Base-by-base conservation (phyloP, 306 rosid species). In the Styphnolobium japonicum region DNA sequence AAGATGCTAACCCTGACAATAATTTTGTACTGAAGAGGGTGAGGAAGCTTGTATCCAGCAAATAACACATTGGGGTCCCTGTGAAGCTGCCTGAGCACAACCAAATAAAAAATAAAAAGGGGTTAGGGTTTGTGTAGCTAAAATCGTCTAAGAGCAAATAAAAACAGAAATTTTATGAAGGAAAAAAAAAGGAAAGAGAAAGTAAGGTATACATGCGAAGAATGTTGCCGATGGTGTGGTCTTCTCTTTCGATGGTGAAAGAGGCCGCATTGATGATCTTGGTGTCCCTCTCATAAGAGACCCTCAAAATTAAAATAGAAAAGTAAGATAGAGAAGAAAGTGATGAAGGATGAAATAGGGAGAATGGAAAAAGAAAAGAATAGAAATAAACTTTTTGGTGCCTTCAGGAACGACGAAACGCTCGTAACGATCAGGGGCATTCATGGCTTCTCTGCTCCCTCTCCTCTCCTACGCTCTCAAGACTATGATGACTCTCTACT, bases 321-420 rank as follows among this genome's bases (percentile, higher is more conserved):
- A 45, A 19, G 23, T 6, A 4, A 10, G 53, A 7, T 2, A 56
- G 25, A 42, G 15, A 9, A 16, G 3, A 66, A 9, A 74, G 1
- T 23, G 48, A 49, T 21, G n/a, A 61, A 74, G 22, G 29, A 39
- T 46, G 53, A 27, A 34, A 61, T 39, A 12, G 48, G 7, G 19
- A 34, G 8, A 36, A 23, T n/a, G 7, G n/a, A 16, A 5, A 37
- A 40, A 19, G 2, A 8, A 15, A 2, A 2, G 6, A 31, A 18
- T 2, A 14, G 29, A 15, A 16, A 45, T 19, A 3, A n/a, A 90
- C 97, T 92, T 92, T 82, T 94, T 94, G 73, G 97, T 89, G 76
- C 97, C 98, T 80, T 94, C 97, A 0, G 97, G 98, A 1, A 94
- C 97, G 60, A 94, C 98, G 84, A 94, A 94, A 60, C 97, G 92